Evolutionary conservation across 768 basidiomycete genomes (phyloP).

Genomic region (Mycena filopes): DNA sequence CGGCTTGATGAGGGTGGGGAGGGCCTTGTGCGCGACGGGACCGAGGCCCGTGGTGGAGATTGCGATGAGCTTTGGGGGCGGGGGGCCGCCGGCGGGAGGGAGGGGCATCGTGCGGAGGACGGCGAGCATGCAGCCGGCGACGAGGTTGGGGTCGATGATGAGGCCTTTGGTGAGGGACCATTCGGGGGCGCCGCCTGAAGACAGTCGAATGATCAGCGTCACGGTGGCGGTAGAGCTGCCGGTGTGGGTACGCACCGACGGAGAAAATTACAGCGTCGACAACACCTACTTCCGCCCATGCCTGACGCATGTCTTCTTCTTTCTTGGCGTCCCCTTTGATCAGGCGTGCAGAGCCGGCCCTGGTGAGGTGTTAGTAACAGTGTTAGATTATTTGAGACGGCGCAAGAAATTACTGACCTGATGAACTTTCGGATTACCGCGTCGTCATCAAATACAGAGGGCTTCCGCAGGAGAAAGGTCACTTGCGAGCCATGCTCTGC

Average conservation of each 20-base stretch:
- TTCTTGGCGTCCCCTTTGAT: slow-evolving; percentile 60
- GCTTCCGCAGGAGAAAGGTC: slow-evolving; percentile 59
- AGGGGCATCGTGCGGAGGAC: slow-evolving; percentile 63
- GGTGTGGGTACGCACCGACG: slow-evolving; percentile 50
- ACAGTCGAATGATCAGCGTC: no score
- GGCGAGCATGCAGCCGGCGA: slow-evolving; percentile 66
- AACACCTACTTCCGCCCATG: slow-evolving; percentile 45
- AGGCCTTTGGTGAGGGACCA: slow-evolving; percentile 51
- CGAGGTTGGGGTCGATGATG: slow-evolving; percentile 62
- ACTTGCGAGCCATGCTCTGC: slow-evolving; percentile 53
- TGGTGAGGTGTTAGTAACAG: no score
- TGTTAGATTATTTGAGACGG: no score
- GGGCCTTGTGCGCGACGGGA: slow-evolving; percentile 49
- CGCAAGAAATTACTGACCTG: slow-evolving; percentile 4
- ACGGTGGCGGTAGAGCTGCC: background rate
- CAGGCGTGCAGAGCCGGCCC: slow-evolving; percentile 52
- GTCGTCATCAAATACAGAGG: slow-evolving; percentile 54
- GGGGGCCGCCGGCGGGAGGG: slow-evolving; percentile 33
- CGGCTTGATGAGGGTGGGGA: slow-evolving; percentile 61
- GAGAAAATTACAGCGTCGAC: slow-evolving; percentile 60
- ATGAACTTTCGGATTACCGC: slow-evolving; percentile 52
- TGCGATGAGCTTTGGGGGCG: slow-evolving; percentile 60
- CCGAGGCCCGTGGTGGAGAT: slow-evolving; percentile 68
- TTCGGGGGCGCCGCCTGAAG: background rate
- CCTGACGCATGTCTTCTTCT: slow-evolving; percentile 33